Evolutionary conservation across 441 rosid species (phyloP).

Genomic region (Euphorbia corollata): DNA sequence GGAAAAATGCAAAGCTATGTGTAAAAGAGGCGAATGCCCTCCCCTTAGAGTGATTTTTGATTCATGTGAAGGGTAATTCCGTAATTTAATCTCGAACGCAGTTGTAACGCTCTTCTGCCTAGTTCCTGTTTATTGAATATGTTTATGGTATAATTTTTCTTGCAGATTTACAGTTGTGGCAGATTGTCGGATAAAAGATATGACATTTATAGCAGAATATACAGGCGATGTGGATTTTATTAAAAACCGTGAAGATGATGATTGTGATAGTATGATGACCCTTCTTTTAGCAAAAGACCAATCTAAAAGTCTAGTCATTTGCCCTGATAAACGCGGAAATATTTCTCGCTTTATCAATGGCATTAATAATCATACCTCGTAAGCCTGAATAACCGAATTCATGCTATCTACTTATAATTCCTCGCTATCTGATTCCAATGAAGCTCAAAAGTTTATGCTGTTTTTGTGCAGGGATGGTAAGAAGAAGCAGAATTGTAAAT

Average conservation of each 20-base stretch:
- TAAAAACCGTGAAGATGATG: constrained; percentile 64
- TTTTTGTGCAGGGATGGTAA: constrained; percentile 68
- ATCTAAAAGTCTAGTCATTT: constrained; percentile 63
- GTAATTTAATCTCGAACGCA: constrained; percentile 31
- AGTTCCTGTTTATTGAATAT: constrained; percentile 11
- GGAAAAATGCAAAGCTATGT: constrained; percentile 66
- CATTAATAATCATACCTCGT: constrained; percentile 73
- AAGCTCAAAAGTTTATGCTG: constrained; percentile 16
- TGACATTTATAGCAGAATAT: constrained; percentile 76
- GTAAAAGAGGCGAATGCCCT: constrained; percentile 66
- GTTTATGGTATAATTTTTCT: constrained; percentile 17
- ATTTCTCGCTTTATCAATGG: constrained; percentile 80
- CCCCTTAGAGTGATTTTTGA: constrained; percentile 72
- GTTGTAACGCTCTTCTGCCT: constrained; percentile 15
- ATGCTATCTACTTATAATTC: not conserved
- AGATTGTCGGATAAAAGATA: constrained; percentile 68
- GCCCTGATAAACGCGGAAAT: constrained; percentile 84
- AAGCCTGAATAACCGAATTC: constrained; percentile 21
- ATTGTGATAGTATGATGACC: constrained; percentile 89
- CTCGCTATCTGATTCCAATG: not conserved
- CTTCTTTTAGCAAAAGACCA: constrained; percentile 64
- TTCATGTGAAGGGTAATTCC: constrained; percentile 79
- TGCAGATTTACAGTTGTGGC: constrained; percentile 82
- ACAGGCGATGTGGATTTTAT: constrained; percentile 81
- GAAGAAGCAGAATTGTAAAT: constrained; percentile 90